phyloP scores from a whole-genome alignment of 192 early-diverging fungal genomes.

The Pilaira anomala region DNA sequence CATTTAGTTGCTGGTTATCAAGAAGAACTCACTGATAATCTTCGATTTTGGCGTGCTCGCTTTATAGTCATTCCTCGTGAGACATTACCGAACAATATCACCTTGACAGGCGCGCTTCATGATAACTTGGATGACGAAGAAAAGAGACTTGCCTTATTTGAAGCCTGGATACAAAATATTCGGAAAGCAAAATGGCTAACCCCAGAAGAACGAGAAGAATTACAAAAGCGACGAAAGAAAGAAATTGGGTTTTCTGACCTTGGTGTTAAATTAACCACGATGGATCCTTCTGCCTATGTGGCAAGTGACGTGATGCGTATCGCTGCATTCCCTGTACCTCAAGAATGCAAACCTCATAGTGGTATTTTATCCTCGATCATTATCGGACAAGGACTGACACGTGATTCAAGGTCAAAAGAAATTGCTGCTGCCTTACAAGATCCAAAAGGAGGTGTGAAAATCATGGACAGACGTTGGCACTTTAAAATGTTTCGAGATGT shows the following conservation, averaged over 20 bases:
- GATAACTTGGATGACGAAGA: conserved; percentile 86
- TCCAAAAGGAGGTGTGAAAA: conserved; percentile 57
- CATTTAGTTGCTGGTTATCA: conserved; percentile 86
- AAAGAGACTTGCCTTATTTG: conserved; percentile 78
- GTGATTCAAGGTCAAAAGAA: conserved; percentile 39
- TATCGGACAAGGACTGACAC: conserved; percentile 17
- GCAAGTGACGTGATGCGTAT: conserved; percentile 24
- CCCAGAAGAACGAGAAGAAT: conserved; percentile 39
- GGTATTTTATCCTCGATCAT: conserved; percentile 21
- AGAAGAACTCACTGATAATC: conserved; percentile 70
- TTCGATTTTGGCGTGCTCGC: conserved; percentile 85
- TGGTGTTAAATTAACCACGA: conserved; percentile 36
- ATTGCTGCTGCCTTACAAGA: conserved; percentile 75
- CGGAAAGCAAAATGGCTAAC: conserved; percentile 59
- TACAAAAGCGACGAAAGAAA: conserved; percentile 35
- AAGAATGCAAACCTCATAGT: not conserved
- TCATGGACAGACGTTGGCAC: conserved; percentile 86
- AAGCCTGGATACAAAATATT: conserved; percentile 79
- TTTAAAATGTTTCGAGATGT: conserved; percentile 63
- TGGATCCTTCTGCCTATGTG: conserved; percentile 40
- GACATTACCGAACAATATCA: conserved; percentile 47
- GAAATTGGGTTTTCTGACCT: conserved; percentile 29
- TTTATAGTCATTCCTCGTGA: conserved; percentile 89
- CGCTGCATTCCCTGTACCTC: not conserved
- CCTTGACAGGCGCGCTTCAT: conserved; percentile 49